phyloP scores from a whole-genome alignment of 2,329 filamentous ascomycete genomes.

The Xylaria sp. region DNA sequence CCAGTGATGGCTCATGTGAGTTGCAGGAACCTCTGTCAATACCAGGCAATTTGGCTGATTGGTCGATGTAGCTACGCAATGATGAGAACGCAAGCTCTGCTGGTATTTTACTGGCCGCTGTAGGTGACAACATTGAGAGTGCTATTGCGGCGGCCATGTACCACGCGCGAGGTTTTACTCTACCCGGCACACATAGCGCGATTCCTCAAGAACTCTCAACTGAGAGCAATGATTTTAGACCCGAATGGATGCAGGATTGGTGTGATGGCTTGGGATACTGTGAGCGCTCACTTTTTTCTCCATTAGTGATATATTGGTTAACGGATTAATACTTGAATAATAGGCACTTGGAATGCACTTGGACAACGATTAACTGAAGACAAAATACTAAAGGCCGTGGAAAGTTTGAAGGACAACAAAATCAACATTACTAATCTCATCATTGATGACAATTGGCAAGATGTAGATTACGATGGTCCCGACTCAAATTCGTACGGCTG shows the following conservation, averaged over 20 bases:
- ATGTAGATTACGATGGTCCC: slow-evolving; percentile 66
- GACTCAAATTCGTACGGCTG: slow-evolving; percentile 72
- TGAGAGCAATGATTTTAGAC: slow-evolving; percentile 61
- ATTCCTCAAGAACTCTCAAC: slow-evolving; percentile 59
- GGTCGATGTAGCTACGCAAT: slow-evolving; percentile 65
- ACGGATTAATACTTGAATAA: slow-evolving; percentile 7
- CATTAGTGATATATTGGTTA: slow-evolving; percentile 1
- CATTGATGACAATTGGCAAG: slow-evolving; percentile 98
- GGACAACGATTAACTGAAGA: slow-evolving; percentile 85
- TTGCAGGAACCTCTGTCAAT: not conserved
- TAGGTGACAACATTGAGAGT: slow-evolving; percentile 77
- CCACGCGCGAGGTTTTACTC: slow-evolving; percentile 75
- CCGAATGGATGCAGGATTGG: slow-evolving; percentile 85
- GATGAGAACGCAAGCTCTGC: slow-evolving; percentile 69
- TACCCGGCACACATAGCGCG: slow-evolving; percentile 57
- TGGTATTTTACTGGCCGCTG: slow-evolving; percentile 75
- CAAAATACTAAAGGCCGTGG: slow-evolving; percentile 80
- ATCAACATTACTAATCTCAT: slow-evolving; percentile 88
- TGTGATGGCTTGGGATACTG: slow-evolving; percentile 94
- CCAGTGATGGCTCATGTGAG: slow-evolving; percentile 74
- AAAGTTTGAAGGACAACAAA: slow-evolving; percentile 74
- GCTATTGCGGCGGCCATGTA: slow-evolving; percentile 87
- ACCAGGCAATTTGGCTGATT: slow-evolving; percentile 28
- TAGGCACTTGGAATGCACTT: slow-evolving; percentile 90
- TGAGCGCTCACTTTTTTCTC: slow-evolving; percentile 44